Base-by-base conservation (phyloP, 768 basidiomycete genomes). In the Hydnum rufescens region DNA sequence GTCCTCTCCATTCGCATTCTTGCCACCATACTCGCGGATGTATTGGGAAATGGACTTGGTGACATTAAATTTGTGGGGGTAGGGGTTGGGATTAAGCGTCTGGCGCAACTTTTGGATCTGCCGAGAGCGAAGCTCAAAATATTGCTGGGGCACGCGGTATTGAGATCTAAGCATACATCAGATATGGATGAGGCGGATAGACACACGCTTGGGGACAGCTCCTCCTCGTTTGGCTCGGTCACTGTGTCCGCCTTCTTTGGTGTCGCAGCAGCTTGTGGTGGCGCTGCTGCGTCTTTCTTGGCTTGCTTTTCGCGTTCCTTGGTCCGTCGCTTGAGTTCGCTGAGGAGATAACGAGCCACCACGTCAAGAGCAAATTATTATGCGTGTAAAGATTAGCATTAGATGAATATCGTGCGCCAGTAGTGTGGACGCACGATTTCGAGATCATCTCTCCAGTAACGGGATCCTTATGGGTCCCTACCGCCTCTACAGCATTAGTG, bases 11-110 rank as follows among this genome's bases (percentile, higher is more conserved):
- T 93, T 76, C 65, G 75, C 73, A 51, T 81, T 84, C 49, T 86
- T 82, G 4, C 59, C 23, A 26, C 84, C 82, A 60, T 86, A 97
- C 52, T 73, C 66, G 3, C 71, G 64, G 64, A 97, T 74, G 67
- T 80, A 99, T 3, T 68, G 62, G 2, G 77, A 68, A 61, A 99
- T 70, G 4, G 86, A 87, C 56, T 67, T 70, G 53, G 80, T 70
- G 22, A 96, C 92, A 58, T 93, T 66, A 69, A 99, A 99, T 77
- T 99, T 99, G 80, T 99, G 95, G 4, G 95, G 95, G 70, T 97
- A 99, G 2, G 95, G 95, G 64, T 92, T 84, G 2, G 92, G 93
- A 4, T 74, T 66, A 64, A 82, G 82, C 28, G 84, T 82, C 62
- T 80, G 73, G 66, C 86, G 82, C 57, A 99, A 76, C 58, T 78